Conservation (phyloP, 768 basidiomycete species). For the Boletus reticulatus region DNA sequence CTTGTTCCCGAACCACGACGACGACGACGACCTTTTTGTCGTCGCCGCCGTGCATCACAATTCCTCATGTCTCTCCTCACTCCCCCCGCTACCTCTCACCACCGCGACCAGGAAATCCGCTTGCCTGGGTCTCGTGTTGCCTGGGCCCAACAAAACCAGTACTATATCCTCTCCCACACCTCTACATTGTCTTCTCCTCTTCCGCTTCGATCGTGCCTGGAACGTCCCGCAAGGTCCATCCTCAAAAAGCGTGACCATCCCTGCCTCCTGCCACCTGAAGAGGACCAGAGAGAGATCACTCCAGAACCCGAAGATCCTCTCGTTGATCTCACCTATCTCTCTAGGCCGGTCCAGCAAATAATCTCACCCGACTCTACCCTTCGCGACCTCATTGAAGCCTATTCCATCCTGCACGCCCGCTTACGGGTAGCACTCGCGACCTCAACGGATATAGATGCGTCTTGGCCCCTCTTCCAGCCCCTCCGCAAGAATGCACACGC, state of each 20-base stretch:
- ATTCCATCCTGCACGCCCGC: constrained; percentile 66
- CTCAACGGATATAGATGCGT: constrained; percentile 53
- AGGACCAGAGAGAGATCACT: constrained; percentile 57
- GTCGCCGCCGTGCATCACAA: constrained; percentile 11
- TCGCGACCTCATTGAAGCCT: constrained; percentile 67
- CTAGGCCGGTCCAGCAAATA: constrained; percentile 61
- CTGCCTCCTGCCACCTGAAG: constrained; percentile 38
- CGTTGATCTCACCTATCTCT: constrained; percentile 59
- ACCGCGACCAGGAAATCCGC: constrained; percentile 52
- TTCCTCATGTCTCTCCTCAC: constrained; percentile 50
- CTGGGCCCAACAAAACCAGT: constrained; percentile 53
- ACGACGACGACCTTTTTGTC: constrained; percentile 7
- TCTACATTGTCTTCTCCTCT: constrained; percentile 23
- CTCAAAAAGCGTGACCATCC: constrained; percentile 51
- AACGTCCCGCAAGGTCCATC: constrained; percentile 61
- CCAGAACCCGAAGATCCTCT: constrained; percentile 78
- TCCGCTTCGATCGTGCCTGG: constrained; percentile 36
- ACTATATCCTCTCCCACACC: constrained; percentile 39
- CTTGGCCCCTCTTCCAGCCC: constrained; percentile 73
- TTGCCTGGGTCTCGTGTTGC: constrained; percentile 41
- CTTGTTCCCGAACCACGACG: constrained; percentile 17
- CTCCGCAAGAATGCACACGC: constrained; percentile 50
- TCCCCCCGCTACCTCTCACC: constrained; percentile 60
- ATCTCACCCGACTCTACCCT: constrained; percentile 47
- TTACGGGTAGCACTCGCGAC: constrained; percentile 45